These are phyloP conservation scores for Pythium aquatile DNA, from an alignment of 352 stramenopile genomes.

Conservation along the genomic window DNA sequence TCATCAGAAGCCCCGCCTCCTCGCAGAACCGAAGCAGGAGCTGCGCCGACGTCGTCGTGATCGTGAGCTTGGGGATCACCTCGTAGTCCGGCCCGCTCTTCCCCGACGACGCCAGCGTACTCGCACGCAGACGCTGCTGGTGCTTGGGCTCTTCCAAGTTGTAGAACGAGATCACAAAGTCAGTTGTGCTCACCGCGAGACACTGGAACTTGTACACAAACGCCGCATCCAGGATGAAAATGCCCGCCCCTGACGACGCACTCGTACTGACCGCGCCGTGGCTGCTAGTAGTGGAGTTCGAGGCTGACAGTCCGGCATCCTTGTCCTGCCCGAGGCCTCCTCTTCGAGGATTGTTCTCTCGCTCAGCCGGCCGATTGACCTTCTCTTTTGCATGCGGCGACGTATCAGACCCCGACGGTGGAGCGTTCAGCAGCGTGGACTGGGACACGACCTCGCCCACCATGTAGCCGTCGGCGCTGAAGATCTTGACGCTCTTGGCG, in stretches of 20 bases:
- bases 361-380: not conserved
- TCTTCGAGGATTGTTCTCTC: not conserved
- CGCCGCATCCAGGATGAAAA: conserved; percentile 68
- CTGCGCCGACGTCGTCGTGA: conserved; percentile 64
- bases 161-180: conserved; percentile 85
- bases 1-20: conserved; percentile 45
- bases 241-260: conserved; percentile 14
- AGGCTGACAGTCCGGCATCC: not conserved
- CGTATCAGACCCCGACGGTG: not conserved
- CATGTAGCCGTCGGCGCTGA: conserved; percentile 49
- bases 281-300: not conserved
- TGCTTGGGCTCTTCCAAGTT: conserved; percentile 59
- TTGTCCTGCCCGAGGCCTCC: not conserved
- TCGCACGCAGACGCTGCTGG: conserved; percentile 12
- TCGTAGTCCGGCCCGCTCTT: conserved; percentile 34
- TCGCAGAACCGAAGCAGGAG: conserved; percentile 68
- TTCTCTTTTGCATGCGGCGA: conserved; percentile 4
- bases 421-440: conserved; percentile 18
- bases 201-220: conserved; percentile 63
- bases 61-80: conserved; percentile 46
- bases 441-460: conserved; percentile 46
- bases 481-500: conserved; percentile 70
- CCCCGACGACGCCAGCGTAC: conserved; percentile 18
- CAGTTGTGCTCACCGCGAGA: conserved; percentile 66
- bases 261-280: too few species aligned